Conservation (phyloP, 1,284 basidiomycete species). For the Trametes pubescens region DNA sequence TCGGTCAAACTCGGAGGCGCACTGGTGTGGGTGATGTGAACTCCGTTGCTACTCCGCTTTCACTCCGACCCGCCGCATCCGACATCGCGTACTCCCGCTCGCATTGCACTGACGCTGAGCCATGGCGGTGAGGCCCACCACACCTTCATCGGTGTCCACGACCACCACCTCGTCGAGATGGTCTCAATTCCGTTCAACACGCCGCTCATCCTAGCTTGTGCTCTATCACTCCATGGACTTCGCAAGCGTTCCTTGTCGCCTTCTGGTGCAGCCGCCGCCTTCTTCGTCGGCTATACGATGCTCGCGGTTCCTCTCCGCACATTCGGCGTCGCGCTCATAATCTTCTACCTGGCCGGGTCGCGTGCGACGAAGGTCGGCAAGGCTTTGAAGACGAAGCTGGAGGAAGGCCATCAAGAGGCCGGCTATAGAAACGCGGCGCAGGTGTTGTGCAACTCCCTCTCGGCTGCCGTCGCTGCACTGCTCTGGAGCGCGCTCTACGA, state of each 20-base stretch:
- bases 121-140: background rate
- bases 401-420: conserved; percentile 77
- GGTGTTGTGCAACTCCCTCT: conserved; percentile 83
- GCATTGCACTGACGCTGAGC: background rate
- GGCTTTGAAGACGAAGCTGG: conserved; percentile 74
- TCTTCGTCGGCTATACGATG: conserved; percentile 74
- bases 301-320: conserved; percentile 66
- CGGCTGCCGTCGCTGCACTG: conserved; percentile 70
- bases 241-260: conserved; percentile 70
- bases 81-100: background rate
- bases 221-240: conserved; percentile 58
- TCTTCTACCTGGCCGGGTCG: conserved; percentile 86
- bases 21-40: background rate
- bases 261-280: conserved; percentile 79
- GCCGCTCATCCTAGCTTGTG: conserved; percentile 51
- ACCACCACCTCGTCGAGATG: conserved; percentile 3
- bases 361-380: conserved; percentile 87
- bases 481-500: conserved; percentile 71
- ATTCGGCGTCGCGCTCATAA: conserved; percentile 80
- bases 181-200: conserved; percentile 38
- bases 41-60: background rate
- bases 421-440: conserved; percentile 82
- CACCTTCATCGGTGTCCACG: conserved; percentile 2
- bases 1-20: background rate
- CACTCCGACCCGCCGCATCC: background rate